phyloP scores from a whole-genome alignment of 2,329 filamentous ascomycete genomes.

The Botrytis porri region DNA sequence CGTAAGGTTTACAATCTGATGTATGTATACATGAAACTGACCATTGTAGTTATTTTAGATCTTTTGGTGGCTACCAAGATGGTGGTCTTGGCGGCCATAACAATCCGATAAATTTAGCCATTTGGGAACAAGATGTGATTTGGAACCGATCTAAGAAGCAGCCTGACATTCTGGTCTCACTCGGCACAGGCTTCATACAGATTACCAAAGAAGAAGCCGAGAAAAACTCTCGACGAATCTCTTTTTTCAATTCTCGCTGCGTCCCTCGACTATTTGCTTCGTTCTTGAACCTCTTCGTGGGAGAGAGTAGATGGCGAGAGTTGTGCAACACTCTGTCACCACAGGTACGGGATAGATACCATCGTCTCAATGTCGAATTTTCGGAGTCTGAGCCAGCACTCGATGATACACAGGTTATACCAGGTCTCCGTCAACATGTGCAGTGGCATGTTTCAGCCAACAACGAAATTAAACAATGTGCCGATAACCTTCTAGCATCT shows the following conservation, averaged over 20 bases:
- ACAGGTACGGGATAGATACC: neutral
- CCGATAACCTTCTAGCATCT: neutral
- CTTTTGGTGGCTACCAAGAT: neutral
- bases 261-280: neutral
- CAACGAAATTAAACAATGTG: neutral
- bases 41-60: neutral
- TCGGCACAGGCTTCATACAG: neutral
- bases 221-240: neutral
- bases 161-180: neutral
- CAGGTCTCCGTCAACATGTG: neutral
- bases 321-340: neutral
- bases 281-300: neutral
- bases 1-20: neutral
- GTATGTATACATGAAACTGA: neutral
- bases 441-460: neutral
- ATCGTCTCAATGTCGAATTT: neutral
- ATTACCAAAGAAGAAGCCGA: neutral
- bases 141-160: neutral
- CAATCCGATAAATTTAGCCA: neutral
- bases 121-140: constrained; percentile 3
- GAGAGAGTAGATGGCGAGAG: neutral
- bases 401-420: neutral
- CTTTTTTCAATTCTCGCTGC: neutral
- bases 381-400: neutral
- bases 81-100: neutral